These are phyloP conservation scores for Glutinoglossum americanum DNA, from an alignment of 495 filamentous ascomycete species.

Conservation along the genomic window DNA sequence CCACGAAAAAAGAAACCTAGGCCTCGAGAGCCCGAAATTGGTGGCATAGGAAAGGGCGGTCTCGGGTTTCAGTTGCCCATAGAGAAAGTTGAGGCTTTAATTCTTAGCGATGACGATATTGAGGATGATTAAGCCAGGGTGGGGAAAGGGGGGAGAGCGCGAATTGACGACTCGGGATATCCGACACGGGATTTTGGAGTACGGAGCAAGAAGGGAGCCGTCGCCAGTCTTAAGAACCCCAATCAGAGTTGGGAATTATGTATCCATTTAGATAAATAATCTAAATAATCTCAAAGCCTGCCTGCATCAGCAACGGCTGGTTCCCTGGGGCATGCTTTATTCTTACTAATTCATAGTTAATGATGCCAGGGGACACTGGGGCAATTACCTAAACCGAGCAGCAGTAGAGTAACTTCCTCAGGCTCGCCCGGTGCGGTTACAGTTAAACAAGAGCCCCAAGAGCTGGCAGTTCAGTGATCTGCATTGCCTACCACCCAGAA, in stretches of 20 bases:
- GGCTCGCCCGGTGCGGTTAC: not conserved
- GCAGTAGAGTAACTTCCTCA: not conserved
- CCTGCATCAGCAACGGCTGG: not conserved
- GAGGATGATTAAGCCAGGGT: constrained; percentile 40
- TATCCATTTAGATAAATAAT: not conserved
- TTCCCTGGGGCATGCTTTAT: not conserved
- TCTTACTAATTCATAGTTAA: not conserved
- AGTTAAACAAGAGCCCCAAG: not conserved
- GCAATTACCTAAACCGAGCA: not conserved
- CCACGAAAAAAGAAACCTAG: constrained; percentile 16
- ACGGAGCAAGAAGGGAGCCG: not conserved
- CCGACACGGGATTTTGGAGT: not conserved
- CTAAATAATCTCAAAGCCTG: not conserved
- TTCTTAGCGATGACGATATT: constrained; percentile 91
- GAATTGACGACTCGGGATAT: not conserved
- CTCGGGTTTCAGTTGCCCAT: not conserved
- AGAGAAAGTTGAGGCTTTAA: constrained; percentile 34
- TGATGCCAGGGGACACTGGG: not conserved
- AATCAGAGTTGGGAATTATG: not conserved
- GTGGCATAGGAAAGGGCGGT: constrained; percentile 7
- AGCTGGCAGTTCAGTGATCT: not conserved
- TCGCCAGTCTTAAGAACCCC: not conserved
- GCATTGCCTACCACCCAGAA: not conserved
- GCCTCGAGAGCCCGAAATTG: constrained; percentile 8
- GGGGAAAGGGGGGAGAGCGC: not conserved